These are phyloP conservation scores for Hippophae tibetana DNA, from an alignment of 306 rosid genomes.

Conservation along the genomic window DNA sequence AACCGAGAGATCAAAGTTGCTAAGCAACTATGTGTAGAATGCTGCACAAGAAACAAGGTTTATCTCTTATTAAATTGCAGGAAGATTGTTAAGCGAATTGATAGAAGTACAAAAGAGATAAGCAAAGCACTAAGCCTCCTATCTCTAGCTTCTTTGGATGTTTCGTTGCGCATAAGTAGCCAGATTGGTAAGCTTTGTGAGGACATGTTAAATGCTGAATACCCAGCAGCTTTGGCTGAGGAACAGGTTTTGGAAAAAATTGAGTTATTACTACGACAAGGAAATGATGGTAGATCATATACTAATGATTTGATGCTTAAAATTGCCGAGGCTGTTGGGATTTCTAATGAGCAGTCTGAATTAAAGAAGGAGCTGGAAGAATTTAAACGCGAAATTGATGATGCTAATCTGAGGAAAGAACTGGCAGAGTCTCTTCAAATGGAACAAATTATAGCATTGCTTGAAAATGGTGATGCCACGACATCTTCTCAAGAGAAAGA, in stretches of 20 bases:
- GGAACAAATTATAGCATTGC: constrained; percentile 36
- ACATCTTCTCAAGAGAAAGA: constrained; percentile 34
- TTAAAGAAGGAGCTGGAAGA: constrained; percentile 39
- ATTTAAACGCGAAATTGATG: constrained; percentile 35
- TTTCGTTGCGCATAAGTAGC: constrained; percentile 22
- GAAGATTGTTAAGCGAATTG: constrained; percentile 32
- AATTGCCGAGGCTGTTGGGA: constrained; percentile 37
- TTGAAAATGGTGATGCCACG: constrained; percentile 34
- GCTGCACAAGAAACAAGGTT: constrained; percentile 37
- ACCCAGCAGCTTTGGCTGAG: constrained; percentile 22
- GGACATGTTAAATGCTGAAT: constrained; percentile 34
- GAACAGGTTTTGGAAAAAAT: constrained; percentile 36
- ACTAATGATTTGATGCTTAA: constrained; percentile 29
- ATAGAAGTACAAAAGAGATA: constrained; percentile 33
- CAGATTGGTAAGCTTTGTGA: constrained; percentile 32
- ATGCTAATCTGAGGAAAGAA: constrained; percentile 25
- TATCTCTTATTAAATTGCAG: constrained; percentile 39
- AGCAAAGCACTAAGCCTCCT: constrained; percentile 31
- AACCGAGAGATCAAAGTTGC: constrained; percentile 36
- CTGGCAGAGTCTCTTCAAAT: constrained; percentile 33
- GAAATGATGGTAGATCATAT: constrained; percentile 16
- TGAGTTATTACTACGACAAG: constrained; percentile 34
- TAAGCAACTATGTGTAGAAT: constrained; percentile 33
- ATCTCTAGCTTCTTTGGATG: constrained; percentile 29
- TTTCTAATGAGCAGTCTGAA: constrained; percentile 28